These are phyloP conservation scores for Fomitopsis palustris DNA, from an alignment of 1,284 basidiomycete species.

Conservation along the genomic window DNA sequence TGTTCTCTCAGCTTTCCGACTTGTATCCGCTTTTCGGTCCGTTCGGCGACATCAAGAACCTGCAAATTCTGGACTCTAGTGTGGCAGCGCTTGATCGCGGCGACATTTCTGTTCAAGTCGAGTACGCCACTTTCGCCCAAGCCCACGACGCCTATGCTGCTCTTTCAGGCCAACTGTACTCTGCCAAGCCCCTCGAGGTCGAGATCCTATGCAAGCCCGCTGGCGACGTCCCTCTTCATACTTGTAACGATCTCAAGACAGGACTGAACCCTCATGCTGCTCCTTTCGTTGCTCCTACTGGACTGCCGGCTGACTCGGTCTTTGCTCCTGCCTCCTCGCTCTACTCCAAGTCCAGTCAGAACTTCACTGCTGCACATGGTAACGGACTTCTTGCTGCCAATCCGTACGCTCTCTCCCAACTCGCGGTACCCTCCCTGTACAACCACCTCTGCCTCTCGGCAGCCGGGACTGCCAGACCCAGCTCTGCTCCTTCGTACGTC, in stretches of 20 bases:
- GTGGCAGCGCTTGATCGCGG: conserved; percentile 32
- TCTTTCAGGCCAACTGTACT: conserved; percentile 59
- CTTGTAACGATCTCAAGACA: conserved; percentile 18
- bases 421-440: conserved; percentile 15
- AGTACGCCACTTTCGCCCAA: conserved; percentile 48
- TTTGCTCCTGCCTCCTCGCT: conserved; percentile 14
- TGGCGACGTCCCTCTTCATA: conserved; percentile 8
- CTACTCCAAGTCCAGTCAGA: conserved; percentile 12
- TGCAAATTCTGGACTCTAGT: conserved; percentile 37
- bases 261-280: conserved; percentile 32
- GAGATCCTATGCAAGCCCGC: conserved; percentile 37
- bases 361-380: conserved; percentile 11
- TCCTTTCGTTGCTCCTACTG: conserved; percentile 26
- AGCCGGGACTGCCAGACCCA: conserved; percentile 17
- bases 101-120: conserved; percentile 55
- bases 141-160: conserved; percentile 61
- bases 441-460: conserved; percentile 20
- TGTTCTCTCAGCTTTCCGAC: conserved; percentile 65
- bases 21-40: conserved; percentile 70
- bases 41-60: conserved; percentile 62
- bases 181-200: conserved; percentile 43
- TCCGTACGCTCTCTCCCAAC: conserved; percentile 15
- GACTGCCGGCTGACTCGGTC: conserved; percentile 9
- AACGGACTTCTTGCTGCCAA: conserved; percentile 19
- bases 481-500: conserved; percentile 28